Percentiles rank a stretch among this genome's conserved stretches.
These are phyloP conservation scores for Calonectria honghensis DNA, from an alignment of 2,329 filamentous ascomycete genomes.

Conservation along the genomic window DNA sequence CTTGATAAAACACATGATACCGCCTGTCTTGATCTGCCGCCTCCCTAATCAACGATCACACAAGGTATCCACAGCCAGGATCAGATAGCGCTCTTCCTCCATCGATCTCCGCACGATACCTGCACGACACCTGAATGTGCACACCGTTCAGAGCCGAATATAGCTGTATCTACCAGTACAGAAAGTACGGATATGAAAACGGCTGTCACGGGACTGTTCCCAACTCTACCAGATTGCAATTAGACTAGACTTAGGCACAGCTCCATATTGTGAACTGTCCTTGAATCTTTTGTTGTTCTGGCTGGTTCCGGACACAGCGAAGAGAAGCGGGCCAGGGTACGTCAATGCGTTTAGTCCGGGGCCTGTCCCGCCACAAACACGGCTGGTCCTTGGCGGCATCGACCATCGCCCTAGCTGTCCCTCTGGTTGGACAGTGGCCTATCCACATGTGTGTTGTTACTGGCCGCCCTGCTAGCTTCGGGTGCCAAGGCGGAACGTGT, in stretches of 20 bases:
- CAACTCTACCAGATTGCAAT: background rate
- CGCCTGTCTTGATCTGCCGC: background rate
- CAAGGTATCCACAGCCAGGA: background rate
- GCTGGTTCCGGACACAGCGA: background rate
- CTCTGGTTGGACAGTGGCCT: background rate
- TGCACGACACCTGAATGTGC: background rate
- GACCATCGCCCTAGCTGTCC: background rate
- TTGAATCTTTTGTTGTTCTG: background rate
- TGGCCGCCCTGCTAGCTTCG: background rate
- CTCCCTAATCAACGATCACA: too few relatives aligned
- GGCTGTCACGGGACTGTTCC: background rate
- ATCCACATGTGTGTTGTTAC: background rate
- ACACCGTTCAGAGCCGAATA: background rate
- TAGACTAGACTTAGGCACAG: background rate
- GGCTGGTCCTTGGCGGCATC: background rate
- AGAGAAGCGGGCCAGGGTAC: background rate
- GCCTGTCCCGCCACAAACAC: background rate
- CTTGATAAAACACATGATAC: constrained; percentile 8
- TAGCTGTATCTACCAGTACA: background rate
- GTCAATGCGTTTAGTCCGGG: background rate
- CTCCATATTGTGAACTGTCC: background rate
- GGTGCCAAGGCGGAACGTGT: background rate
- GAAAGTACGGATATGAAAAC: background rate
- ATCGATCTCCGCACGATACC: background rate
- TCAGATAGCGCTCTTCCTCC: background rate